phyloP scores from a whole-genome alignment of 106 monocot genomes.

The Dendrobium catenatum region DNA sequence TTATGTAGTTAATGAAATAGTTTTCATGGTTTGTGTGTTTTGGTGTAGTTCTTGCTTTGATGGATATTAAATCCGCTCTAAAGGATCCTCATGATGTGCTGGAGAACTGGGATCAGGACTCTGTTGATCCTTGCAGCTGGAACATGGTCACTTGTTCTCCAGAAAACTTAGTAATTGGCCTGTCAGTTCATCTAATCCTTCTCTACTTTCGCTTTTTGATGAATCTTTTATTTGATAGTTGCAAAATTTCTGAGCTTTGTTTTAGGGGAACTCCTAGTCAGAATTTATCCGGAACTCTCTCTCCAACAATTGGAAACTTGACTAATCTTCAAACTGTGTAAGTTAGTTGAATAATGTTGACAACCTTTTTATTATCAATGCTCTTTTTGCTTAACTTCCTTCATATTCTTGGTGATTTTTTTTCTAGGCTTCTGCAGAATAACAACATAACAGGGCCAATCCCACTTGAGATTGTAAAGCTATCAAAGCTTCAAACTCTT shows the following conservation, averaged over 20 bases:
- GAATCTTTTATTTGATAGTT: neutral
- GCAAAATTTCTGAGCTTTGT: neutral
- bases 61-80: conserved; percentile 44
- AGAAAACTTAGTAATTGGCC: conserved; percentile 45
- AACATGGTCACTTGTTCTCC: conserved; percentile 70
- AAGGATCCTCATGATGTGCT: conserved; percentile 63
- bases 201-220: neutral
- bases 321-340: conserved; percentile 71
- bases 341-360: conserved; percentile 12
- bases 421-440: conserved; percentile 52
- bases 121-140: conserved; percentile 96
- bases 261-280: conserved; percentile 58
- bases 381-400: neutral
- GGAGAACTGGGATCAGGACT: conserved; percentile 75
- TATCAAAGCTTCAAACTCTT: conserved; percentile 34
- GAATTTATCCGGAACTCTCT: conserved; percentile 70
- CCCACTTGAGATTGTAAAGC: conserved; percentile 36
- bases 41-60: conserved; percentile 74
- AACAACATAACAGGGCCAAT: conserved; percentile 45
- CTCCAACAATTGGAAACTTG: conserved; percentile 68
- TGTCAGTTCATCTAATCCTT: conserved; percentile 33
- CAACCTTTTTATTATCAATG: neutral
- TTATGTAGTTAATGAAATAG: neutral
- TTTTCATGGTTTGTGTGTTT: conserved; percentile 1
- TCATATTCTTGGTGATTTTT: neutral